Evolutionary conservation across 2,329 filamentous ascomycete species (phyloP).

Genomic region (Septoria linicola): DNA sequence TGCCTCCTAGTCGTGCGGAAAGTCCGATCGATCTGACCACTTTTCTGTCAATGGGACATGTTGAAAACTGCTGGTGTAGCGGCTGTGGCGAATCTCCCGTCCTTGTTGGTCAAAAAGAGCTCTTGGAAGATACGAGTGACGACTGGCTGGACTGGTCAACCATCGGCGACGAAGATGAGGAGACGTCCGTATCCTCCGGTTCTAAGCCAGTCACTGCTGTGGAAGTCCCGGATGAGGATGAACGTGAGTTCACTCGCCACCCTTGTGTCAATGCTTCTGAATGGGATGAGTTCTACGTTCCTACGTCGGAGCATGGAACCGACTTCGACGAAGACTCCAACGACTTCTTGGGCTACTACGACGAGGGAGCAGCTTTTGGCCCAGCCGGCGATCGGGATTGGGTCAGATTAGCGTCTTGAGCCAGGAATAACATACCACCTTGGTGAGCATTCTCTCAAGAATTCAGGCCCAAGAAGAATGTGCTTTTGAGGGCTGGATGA

Average conservation of each 20-base stretch:
- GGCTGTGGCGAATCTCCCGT: constrained; percentile 29
- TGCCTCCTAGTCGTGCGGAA: constrained; percentile 13
- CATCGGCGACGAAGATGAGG: constrained; percentile 14
- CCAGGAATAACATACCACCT: too few species aligned
- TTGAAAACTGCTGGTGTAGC: constrained; percentile 33
- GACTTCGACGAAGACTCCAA: constrained; percentile 2
- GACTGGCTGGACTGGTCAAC: constrained; percentile 28
- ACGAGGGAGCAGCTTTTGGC: constrained; percentile 18
- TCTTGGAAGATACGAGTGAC: constrained; percentile 22
- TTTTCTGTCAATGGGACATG: constrained; percentile 35
- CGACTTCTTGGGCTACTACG: constrained; percentile 16
- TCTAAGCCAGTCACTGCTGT: not conserved
- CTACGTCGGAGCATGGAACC: constrained; percentile 3
- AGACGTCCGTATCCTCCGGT: not conserved
- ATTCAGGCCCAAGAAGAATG: too few species aligned
- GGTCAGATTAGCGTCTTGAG: too few species aligned
- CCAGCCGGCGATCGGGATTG: not conserved
- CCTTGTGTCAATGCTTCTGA: constrained; percentile 3
- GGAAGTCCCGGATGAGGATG: constrained; percentile 12
- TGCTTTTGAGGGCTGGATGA: too few species aligned
- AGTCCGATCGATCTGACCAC: constrained; percentile 30
- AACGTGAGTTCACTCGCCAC: not conserved
- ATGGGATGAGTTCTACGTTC: constrained; percentile 16
- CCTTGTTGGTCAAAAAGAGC: constrained; percentile 20
- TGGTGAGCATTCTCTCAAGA: too few species aligned